A percentile compares a stretch with the other conserved stretches of the same genome.
These are phyloP conservation scores for Mycena belliarum DNA, from an alignment of 768 basidiomycete species.

Conservation along the genomic window DNA sequence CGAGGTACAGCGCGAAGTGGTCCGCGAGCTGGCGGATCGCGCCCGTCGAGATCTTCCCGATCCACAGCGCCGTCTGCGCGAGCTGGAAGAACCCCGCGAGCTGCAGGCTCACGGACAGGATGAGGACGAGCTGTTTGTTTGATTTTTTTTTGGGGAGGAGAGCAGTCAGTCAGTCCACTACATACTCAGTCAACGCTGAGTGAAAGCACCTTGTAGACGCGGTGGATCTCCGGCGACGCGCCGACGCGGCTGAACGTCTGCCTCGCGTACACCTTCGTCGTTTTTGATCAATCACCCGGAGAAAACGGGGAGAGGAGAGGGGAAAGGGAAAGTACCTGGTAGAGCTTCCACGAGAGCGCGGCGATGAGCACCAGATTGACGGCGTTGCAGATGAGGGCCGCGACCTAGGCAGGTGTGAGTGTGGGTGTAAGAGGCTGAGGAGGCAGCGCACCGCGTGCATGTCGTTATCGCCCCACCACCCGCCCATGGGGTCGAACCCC, in stretches of 20 bases:
- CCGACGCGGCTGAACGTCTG: slow-evolving; percentile 53
- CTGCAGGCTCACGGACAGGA: slow-evolving; percentile 50
- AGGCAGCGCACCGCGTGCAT: slow-evolving; percentile 37
- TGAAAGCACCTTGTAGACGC: slow-evolving; percentile 46
- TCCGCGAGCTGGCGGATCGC: slow-evolving; percentile 35
- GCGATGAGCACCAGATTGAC: slow-evolving; percentile 37
- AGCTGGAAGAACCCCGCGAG: slow-evolving; percentile 30
- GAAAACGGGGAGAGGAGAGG: too few relatives aligned
- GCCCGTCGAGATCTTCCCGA: slow-evolving; percentile 44
- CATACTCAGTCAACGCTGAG: too few relatives aligned
- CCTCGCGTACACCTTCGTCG: slow-evolving; percentile 47
- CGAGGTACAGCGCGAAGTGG: slow-evolving; percentile 40
- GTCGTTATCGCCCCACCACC: slow-evolving; percentile 42
- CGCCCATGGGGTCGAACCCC: slow-evolving; percentile 40
- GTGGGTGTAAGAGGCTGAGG: background rate
- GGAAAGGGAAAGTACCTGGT: too few relatives aligned
- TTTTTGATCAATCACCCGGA: too few relatives aligned
- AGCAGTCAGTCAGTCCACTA: too few relatives aligned
- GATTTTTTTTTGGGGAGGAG: too few relatives aligned
- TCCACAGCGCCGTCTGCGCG: slow-evolving; percentile 40
- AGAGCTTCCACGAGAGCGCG: slow-evolving; percentile 43
- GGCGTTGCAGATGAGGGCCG: slow-evolving; percentile 41
- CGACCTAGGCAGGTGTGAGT: slow-evolving; percentile 33
- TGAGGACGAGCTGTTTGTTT: slow-evolving; percentile 40
- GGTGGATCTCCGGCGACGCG: slow-evolving; percentile 42